These are phyloP conservation scores for Didymella pinodella DNA, from an alignment of 2,329 filamentous ascomycete genomes.

Conservation along the genomic window DNA sequence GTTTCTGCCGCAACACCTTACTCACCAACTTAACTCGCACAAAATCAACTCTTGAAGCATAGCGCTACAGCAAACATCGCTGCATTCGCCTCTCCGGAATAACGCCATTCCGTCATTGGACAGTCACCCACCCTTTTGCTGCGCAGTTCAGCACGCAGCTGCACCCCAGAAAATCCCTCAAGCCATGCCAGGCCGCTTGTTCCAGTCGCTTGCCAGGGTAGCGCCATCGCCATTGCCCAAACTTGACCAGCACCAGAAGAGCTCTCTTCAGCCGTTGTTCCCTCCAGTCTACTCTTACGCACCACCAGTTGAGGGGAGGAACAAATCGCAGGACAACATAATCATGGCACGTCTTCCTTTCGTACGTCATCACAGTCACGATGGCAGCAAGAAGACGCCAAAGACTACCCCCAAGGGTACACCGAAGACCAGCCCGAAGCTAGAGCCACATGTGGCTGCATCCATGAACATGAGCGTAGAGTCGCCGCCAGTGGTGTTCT, in stretches of 20 bases:
- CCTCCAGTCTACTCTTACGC: slow-evolving; percentile 49
- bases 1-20: slow-evolving; percentile 43
- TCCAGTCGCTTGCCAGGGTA: slow-evolving; percentile 44
- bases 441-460: slow-evolving; percentile 54
- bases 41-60: slow-evolving; percentile 43
- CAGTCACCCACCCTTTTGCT: slow-evolving; percentile 24
- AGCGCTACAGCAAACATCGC: slow-evolving; percentile 23
- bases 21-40: slow-evolving; percentile 46
- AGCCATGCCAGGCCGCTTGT: slow-evolving; percentile 49
- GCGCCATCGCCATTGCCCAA: slow-evolving; percentile 45
- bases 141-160: slow-evolving; percentile 22
- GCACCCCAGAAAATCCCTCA: slow-evolving; percentile 43
- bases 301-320: slow-evolving; percentile 39
- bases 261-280: slow-evolving; percentile 34
- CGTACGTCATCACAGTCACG: slow-evolving; percentile 47
- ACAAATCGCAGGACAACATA: slow-evolving; percentile 45
- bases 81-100: slow-evolving; percentile 30
- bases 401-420: slow-evolving; percentile 33
- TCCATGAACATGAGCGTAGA: slow-evolving; percentile 73
- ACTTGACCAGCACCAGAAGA: slow-evolving; percentile 34
- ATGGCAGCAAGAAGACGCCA: slow-evolving; percentile 19
- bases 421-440: slow-evolving; percentile 44
- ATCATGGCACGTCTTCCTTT: slow-evolving; percentile 49
- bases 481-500: slow-evolving; percentile 85
- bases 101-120: slow-evolving; percentile 29